Base-by-base conservation (phyloP, 2,329 filamentous ascomycete genomes). In the Sphaerulina populicola region DNA sequence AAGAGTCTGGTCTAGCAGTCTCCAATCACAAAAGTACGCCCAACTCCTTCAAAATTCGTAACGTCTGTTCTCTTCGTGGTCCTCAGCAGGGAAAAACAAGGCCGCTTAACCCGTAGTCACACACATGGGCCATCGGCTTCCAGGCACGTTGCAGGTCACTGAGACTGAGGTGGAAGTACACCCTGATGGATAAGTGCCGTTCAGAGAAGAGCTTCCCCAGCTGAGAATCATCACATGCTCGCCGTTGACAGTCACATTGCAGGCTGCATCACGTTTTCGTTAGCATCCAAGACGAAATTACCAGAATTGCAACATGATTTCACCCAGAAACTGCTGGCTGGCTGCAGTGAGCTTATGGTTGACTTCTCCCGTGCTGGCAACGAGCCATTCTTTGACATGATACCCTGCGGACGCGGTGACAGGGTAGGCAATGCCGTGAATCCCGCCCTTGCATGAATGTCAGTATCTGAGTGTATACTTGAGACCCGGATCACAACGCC, bases 201-300 rank as follows among this genome's bases (percentile, higher is more conserved):
- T 41, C n/a, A 33, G 44, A 3, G 37, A 37, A 10, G 18, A 23
- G 38, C 42, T 45, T 33, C 47, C 51, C 23, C 53, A 44, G 21
- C 42, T 42, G 14, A 51, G 40, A 3, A 47, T 42, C 5, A 23
- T 6, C n/a, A 41, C 35, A 6, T 33, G 31, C 40, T 51, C 10
- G 21, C 51, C 54, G 31, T 56, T 51, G 39, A 52, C 45, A 35
- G 51, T 54, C 9, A 12, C 41, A 10, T 45, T 43, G 48, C 54
- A 56, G 11, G 47, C 54, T 54, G n/a, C 12, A 31, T 27, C 23
- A 27, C 6, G 4, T 27, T 27, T 3, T 1, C 23, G 23, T 27
- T 27, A 27, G 23, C 6, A 27, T 27, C 23, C 1, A 27, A 27
- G 23, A 41, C 31, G 21, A 45, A 2, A 12, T 31, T 11, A 38